Evolutionary conservation across 2,329 filamentous ascomycete genomes (phyloP).

Genomic region (Orbilia ellipsospora): DNA sequence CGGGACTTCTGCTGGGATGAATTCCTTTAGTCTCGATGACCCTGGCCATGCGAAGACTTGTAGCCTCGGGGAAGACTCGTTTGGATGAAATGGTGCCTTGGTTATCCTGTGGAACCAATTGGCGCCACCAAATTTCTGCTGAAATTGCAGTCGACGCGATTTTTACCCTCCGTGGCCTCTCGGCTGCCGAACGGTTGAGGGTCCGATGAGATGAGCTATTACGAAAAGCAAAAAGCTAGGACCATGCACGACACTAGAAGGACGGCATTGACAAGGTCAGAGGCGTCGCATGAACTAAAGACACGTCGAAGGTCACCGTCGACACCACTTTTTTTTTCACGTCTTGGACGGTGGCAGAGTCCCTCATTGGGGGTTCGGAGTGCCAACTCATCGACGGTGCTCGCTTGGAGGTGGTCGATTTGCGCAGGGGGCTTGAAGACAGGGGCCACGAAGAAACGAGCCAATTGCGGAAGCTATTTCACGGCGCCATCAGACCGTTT

Average conservation of each 20-base stretch:
- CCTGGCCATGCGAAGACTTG: constrained; percentile 6
- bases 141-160: constrained; percentile 31
- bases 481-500: constrained; percentile 43
- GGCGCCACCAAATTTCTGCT: constrained; percentile 53
- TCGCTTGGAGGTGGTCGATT: constrained; percentile 48
- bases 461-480: constrained; percentile 38
- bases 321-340: constrained; percentile 15
- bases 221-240: neutral
- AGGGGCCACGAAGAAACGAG: constrained; percentile 38
- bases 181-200: constrained; percentile 12
- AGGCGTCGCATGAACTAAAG: constrained; percentile 39
- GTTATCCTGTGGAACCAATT: constrained; percentile 43
- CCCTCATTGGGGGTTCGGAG: neutral
- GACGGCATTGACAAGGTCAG: neutral
- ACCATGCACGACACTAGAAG: neutral
- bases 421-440: constrained; percentile 30
- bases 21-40: neutral
- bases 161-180: constrained; percentile 18
- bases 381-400: constrained; percentile 55
- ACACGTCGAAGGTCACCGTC: constrained; percentile 47
- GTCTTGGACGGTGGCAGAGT: too few relatives aligned
- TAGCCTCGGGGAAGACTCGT: constrained; percentile 6
- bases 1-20: constrained; percentile 17
- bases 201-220: constrained; percentile 28
- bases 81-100: constrained; percentile 44